phyloP scores from a whole-genome alignment of 305 asterid species.

The Solanum hybrid region DNA sequence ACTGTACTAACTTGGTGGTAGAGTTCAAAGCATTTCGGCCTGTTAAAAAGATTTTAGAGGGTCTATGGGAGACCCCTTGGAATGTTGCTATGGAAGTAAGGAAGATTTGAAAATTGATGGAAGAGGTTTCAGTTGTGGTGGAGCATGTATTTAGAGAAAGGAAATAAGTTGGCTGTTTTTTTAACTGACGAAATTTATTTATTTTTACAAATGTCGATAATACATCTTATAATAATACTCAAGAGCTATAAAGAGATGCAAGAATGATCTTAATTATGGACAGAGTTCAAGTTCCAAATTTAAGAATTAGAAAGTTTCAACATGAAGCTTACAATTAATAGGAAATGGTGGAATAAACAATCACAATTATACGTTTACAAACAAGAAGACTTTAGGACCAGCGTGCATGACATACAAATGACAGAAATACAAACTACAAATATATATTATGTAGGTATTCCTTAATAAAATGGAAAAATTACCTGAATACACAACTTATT shows the following conservation, averaged over 20 bases:
- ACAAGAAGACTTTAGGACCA: background rate
- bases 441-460: background rate
- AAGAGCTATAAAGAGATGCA: background rate
- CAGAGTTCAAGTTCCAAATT: background rate
- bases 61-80: background rate
- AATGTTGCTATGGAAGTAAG: background rate
- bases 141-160: background rate
- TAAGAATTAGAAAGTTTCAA: background rate
- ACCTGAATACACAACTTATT: no score
- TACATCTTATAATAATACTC: background rate
- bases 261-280: background rate
- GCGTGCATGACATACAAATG: background rate
- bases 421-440: background rate
- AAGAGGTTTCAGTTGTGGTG: background rate
- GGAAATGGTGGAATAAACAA: background rate
- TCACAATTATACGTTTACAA: background rate
- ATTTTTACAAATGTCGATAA: background rate
- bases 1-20: background rate
- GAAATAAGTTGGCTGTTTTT: background rate
- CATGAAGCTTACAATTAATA: background rate
- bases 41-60: background rate
- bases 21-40: background rate
- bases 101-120: background rate
- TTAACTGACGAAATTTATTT: background rate
- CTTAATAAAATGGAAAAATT: no score